Evolutionary conservation across 169 alveolate species (phyloP).

Genomic region (Theileria annulata): DNA sequence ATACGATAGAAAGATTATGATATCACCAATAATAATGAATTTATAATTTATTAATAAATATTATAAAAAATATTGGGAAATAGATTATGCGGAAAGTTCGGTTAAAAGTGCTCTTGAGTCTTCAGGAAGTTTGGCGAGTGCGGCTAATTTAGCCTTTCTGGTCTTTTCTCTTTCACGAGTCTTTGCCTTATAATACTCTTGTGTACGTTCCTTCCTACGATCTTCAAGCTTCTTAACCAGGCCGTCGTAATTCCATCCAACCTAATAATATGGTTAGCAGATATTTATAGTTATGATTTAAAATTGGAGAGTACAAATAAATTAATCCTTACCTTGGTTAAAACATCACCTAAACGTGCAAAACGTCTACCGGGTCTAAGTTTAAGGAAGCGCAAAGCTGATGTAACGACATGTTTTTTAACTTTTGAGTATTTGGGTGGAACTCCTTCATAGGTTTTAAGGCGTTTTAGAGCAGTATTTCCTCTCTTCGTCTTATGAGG

Average conservation of each 20-base stretch:
- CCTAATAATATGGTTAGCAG: constrained; percentile 31
- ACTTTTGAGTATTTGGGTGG: constrained; percentile 93
- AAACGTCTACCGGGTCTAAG: constrained; percentile 83
- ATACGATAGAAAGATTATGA: not conserved
- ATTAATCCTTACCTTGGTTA: constrained; percentile 65
- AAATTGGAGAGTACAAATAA: not conserved
- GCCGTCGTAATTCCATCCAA: constrained; percentile 91
- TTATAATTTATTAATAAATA: no score
- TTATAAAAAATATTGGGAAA: not conserved
- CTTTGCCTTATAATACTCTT: constrained; percentile 81
- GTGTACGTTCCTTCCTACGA: constrained; percentile 88
- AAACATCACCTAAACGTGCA: constrained; percentile 89
- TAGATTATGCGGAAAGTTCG: constrained; percentile 28
- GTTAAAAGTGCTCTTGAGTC: constrained; percentile 52
- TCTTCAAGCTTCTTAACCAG: constrained; percentile 86
- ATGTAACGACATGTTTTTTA: constrained; percentile 91
- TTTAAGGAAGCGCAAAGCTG: constrained; percentile 89
- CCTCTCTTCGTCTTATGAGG: constrained; percentile 98
- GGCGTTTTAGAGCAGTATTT: constrained; percentile 92
- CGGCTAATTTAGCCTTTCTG: constrained; percentile 55
- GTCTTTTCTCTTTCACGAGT: constrained; percentile 52
- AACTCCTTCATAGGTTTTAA: constrained; percentile 92
- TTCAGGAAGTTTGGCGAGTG: constrained; percentile 52
- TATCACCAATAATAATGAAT: not conserved
- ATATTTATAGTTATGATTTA: not conserved